Evolutionary conservation across 441 rosid species (phyloP).

Genomic region (Adansonia rubrostipa): DNA sequence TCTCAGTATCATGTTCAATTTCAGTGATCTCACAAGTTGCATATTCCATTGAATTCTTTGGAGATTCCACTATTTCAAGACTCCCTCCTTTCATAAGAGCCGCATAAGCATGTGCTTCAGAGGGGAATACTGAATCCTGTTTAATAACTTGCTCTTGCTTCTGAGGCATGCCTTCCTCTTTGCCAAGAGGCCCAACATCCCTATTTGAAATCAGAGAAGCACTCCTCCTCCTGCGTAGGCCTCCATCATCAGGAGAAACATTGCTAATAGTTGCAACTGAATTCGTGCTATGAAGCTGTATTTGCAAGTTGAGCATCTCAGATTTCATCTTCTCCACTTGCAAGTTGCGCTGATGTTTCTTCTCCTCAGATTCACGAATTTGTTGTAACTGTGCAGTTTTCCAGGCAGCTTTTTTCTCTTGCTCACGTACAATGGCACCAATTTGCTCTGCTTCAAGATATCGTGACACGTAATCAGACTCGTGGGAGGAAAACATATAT

Average conservation of each 20-base stretch:
- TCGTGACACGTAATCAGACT: conserved; percentile 87
- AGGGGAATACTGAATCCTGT: conserved; percentile 56
- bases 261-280: conserved; percentile 49
- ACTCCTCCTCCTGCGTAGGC: conserved; percentile 65
- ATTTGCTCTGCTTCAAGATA: conserved; percentile 99
- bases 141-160: conserved; percentile 54
- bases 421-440: conserved; percentile 92
- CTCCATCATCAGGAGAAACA: conserved; percentile 62
- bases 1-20: conserved; percentile 61
- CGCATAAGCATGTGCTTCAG: conserved; percentile 57
- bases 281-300: conserved; percentile 78
- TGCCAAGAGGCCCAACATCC: conserved; percentile 52
- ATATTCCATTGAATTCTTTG: conserved; percentile 52
- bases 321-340: conserved; percentile 99
- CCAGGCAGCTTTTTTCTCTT: conserved; percentile 99
- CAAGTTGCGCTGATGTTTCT: conserved; percentile 76
- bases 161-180: conserved; percentile 48
- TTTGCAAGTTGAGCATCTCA: conserved; percentile 95
- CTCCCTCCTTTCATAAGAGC: conserved; percentile 41
- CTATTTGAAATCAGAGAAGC: conserved; percentile 50
- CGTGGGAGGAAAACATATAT: conserved; percentile 87
- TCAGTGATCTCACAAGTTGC: conserved; percentile 80
- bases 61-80: conserved; percentile 55
- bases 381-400: conserved; percentile 91
- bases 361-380: conserved; percentile 89